phyloP scores from a whole-genome alignment of 495 filamentous ascomycete genomes.

The Penicillium goetzii region DNA sequence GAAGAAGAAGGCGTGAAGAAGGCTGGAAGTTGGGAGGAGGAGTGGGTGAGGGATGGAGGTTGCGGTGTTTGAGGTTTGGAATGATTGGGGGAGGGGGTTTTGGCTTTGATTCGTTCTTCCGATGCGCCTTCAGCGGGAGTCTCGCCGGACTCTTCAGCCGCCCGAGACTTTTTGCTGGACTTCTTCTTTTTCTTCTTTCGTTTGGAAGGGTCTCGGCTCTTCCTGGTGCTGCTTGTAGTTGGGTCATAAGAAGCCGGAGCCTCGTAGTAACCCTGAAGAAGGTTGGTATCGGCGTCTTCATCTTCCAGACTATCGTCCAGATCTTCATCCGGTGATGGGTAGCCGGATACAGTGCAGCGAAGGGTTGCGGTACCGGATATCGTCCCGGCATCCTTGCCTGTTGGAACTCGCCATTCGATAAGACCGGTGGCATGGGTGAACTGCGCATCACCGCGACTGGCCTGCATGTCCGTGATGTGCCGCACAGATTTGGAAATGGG shows the following conservation, averaged over 20 bases:
- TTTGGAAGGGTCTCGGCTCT: conserved; percentile 36
- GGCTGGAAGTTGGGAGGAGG: conserved; percentile 27
- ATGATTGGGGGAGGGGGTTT: conserved; percentile 27
- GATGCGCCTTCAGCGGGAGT: conserved; percentile 10
- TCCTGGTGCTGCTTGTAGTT: conserved; percentile 26
- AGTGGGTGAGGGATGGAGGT: conserved; percentile 22
- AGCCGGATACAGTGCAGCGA: conserved; percentile 77
- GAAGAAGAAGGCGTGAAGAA: conserved; percentile 34
- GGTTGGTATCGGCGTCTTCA: conserved; percentile 44
- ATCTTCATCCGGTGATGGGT: conserved; percentile 52
- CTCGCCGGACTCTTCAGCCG: conserved; percentile 40
- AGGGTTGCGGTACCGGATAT: conserved; percentile 71
- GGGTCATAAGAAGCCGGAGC: conserved; percentile 48
- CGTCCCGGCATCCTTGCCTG: conserved; percentile 61
- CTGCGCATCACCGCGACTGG: conserved; percentile 81
- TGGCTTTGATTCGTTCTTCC: conserved; percentile 20
- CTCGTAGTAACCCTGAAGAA: conserved; percentile 60
- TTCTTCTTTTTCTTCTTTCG: conserved; percentile 49
- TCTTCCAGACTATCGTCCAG: conserved; percentile 62
- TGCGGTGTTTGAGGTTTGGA: conserved; percentile 38
- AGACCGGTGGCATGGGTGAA: conserved; percentile 71
- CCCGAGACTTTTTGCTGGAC: conserved; percentile 44
- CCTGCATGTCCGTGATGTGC: conserved; percentile 83
- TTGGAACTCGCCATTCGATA: conserved; percentile 84
- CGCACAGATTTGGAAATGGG: conserved; percentile 81